A percentile compares a stretch with the other conserved stretches of the same genome.
Evolutionary conservation across 768 basidiomycete genomes (phyloP).

Genomic region (Amanita inopinata): DNA sequence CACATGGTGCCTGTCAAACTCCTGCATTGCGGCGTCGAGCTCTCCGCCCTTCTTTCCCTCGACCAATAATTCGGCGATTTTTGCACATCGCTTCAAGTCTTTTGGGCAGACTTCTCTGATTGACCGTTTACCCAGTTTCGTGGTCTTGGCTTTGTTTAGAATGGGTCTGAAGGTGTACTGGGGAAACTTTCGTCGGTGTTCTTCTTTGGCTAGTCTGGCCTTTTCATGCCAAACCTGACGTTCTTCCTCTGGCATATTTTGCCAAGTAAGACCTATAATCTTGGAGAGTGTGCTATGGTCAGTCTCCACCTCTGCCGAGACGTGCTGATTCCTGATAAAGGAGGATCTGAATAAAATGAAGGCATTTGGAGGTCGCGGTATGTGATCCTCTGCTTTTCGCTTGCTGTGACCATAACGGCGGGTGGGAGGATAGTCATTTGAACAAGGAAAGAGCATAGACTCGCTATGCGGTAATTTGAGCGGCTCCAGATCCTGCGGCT

Average conservation of each 20-base stretch:
- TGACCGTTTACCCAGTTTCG: conserved; percentile 44
- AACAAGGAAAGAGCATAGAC: conserved; percentile 50
- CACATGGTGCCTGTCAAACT: conserved; percentile 49
- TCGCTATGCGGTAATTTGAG: conserved; percentile 20
- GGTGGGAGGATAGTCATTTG: conserved; percentile 23
- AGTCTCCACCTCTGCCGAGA: conserved; percentile 69
- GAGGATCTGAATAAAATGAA: conserved; percentile 83
- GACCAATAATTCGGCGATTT: conserved; percentile 58
- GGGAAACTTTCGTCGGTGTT: conserved; percentile 71
- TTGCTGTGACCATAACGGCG: conserved; percentile 48
- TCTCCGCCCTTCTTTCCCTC: conserved; percentile 52
- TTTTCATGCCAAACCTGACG: conserved; percentile 70
- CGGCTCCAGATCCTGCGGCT: conserved; percentile 9
- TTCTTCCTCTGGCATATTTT: conserved; percentile 66
- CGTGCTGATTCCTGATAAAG: conserved; percentile 72
- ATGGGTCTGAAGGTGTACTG: conserved; percentile 76
- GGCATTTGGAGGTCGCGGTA: conserved; percentile 78
- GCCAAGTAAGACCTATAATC: conserved; percentile 80
- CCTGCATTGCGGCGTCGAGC: conserved; percentile 46
- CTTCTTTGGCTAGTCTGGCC: conserved; percentile 65
- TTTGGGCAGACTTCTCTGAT: conserved; percentile 60
- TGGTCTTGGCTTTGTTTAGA: conserved; percentile 43
- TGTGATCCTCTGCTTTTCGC: conserved; percentile 67
- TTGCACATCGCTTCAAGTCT: conserved; percentile 55
- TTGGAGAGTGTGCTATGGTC: conserved; percentile 79